Evolutionary conservation across 208 protist species (phyloP).

Genomic region (Acanthamoeba castellanii): DNA sequence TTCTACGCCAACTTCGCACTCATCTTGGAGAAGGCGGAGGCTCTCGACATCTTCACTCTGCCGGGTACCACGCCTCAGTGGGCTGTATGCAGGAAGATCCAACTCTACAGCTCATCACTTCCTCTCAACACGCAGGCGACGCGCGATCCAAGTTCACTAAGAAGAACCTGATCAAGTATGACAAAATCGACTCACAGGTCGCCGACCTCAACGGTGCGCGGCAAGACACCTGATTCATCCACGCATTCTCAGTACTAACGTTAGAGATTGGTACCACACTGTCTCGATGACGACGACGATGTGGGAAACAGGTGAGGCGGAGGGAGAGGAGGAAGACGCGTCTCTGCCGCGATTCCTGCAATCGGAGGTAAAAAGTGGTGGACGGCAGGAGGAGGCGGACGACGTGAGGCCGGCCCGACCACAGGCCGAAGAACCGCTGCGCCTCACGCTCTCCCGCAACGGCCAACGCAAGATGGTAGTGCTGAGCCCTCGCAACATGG

Average conservation of each 20-base stretch:
- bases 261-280: neutral
- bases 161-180: conserved; percentile 47
- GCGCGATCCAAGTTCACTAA: neutral
- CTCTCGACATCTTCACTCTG: neutral
- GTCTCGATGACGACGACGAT: neutral
- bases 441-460: neutral
- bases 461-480: conserved; percentile 18
- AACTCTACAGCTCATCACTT: neutral
- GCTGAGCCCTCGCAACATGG: neutral
- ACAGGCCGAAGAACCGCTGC: neutral
- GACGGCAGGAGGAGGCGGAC: no score
- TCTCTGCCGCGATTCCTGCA: neutral
- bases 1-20: conserved; percentile 37
- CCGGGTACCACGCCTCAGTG: neutral
- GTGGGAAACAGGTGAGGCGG: neutral
- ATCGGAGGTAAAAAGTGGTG: neutral
- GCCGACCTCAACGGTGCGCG: neutral
- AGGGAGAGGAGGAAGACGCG: conserved; percentile 7
- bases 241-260: no score
- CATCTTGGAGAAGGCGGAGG: conserved; percentile 31
- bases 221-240: neutral
- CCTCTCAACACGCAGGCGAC: neutral
- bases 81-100: neutral
- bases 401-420: neutral
- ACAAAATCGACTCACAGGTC: neutral